These are phyloP conservation scores for Solanum piurae DNA, from an alignment of 257 asterid genomes.

Conservation along the genomic window DNA sequence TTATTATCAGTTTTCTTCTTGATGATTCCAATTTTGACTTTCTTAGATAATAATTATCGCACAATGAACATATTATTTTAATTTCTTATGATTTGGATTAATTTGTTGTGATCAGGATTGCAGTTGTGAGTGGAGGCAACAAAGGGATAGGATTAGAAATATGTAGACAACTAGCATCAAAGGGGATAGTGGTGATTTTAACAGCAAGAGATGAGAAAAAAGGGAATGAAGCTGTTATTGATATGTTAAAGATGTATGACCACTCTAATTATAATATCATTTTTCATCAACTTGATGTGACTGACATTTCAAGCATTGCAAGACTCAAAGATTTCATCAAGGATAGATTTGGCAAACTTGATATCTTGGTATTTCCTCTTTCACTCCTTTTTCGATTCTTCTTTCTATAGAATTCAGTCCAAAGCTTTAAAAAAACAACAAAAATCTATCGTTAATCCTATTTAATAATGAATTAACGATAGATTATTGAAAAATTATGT, in stretches of 20 bases:
- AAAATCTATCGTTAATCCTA: too few species aligned
- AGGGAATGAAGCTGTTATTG: slow-evolving; percentile 25
- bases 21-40: not conserved
- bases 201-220: slow-evolving; percentile 35
- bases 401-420: too few species aligned
- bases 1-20: too few species aligned
- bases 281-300: slow-evolving; percentile 47
- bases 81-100: not conserved
- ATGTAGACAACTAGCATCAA: slow-evolving; percentile 20
- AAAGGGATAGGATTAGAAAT: slow-evolving; percentile 16
- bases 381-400: not conserved
- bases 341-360: slow-evolving; percentile 30
- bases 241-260: slow-evolving; percentile 15
- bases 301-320: slow-evolving; percentile 21
- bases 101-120: slow-evolving; percentile 11
- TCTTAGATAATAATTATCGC: too few species aligned
- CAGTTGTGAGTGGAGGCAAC: slow-evolving; percentile 43
- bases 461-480: too few species aligned
- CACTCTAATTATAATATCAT: slow-evolving; percentile 11
- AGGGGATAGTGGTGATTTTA: slow-evolving; percentile 28
- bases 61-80: not conserved
- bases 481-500: too few species aligned
- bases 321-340: slow-evolving; percentile 25
- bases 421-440: too few species aligned
- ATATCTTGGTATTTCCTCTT: slow-evolving; percentile 27